Evolutionary conservation across 2,329 filamentous ascomycete species (phyloP).

Genomic region (Trichoderma simmonsii): DNA sequence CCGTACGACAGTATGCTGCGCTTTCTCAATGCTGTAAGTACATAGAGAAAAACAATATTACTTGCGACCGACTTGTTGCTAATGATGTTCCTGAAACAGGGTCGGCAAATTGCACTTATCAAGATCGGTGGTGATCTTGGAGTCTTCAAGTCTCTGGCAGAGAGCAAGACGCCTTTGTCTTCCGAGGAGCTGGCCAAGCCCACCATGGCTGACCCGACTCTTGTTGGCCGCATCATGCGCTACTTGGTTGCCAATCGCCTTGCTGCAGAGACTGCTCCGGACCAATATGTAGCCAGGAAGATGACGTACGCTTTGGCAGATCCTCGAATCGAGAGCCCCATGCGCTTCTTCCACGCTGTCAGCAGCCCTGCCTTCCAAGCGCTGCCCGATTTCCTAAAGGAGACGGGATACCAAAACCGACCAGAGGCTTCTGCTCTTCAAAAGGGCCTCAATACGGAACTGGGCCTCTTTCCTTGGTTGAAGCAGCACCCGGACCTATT

Average conservation of each 20-base stretch:
- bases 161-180: conserved; percentile 19
- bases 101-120: not conserved
- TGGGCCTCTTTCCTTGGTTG: not conserved
- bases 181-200: conserved; percentile 23
- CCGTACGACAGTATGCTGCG: conserved; percentile 13
- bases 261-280: conserved; percentile 28
- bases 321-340: conserved; percentile 27
- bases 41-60: not conserved
- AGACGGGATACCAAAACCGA: conserved; percentile 10
- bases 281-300: conserved; percentile 30
- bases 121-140: conserved; percentile 22
- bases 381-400: conserved; percentile 31
- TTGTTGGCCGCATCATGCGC: conserved; percentile 33
- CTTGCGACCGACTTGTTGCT: not conserved
- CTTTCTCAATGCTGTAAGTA: conserved; percentile 8
- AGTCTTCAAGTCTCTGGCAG: conserved; percentile 22
- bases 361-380: conserved; percentile 26
- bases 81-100: not conserved
- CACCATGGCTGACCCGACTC: conserved; percentile 26
- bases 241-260: conserved; percentile 32
- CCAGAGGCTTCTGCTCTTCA: conserved; percentile 11
- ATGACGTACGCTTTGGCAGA: conserved; percentile 29
- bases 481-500: not conserved
- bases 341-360: conserved; percentile 27
- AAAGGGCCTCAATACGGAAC: not conserved